Percentiles rank a stretch among this genome's conserved stretches.
These are phyloP conservation scores for Flaveria robusta DNA, from an alignment of 129 eudicot species.

Conservation along the genomic window DNA sequence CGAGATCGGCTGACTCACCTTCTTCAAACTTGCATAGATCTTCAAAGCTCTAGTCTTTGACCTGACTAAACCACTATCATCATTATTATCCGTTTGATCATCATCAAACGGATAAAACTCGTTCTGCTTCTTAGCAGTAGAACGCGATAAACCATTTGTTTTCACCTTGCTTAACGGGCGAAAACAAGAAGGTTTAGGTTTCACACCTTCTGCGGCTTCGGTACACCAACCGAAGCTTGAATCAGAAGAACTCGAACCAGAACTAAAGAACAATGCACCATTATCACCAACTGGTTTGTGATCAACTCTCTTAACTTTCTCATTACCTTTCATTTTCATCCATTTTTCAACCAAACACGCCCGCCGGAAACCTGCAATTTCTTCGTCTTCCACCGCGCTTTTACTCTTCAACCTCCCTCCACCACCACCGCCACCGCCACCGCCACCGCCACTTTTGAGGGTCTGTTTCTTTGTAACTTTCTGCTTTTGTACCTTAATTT, in stretches of 20 bases:
- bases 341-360: slow-evolving; percentile 53
- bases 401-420: slow-evolving; percentile 22
- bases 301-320: slow-evolving; percentile 40
- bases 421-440: not conserved
- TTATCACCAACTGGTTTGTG: slow-evolving; percentile 30
- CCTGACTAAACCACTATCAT: slow-evolving; percentile 37
- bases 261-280: slow-evolving; percentile 61
- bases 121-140: slow-evolving; percentile 29
- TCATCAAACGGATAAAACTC: slow-evolving; percentile 30
- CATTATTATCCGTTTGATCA: slow-evolving; percentile 11
- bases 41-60: slow-evolving; percentile 47
- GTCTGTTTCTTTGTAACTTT: not conserved
- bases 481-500: slow-evolving; percentile 33
- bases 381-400: slow-evolving; percentile 49
- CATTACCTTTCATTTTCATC: slow-evolving; percentile 44
- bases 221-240: slow-evolving; percentile 66
- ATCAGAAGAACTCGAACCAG: slow-evolving; percentile 65
- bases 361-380: slow-evolving; percentile 34
- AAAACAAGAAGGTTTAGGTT: slow-evolving; percentile 45
- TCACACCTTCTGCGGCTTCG: slow-evolving; percentile 36
- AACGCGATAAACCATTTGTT: slow-evolving; percentile 20
- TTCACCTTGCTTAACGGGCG: slow-evolving; percentile 41
- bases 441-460: no score
- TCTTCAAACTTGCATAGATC: slow-evolving; percentile 66
- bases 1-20: slow-evolving; percentile 79